Conservation (phyloP, 176 grass and related monocot species). For the Eleusine coracana region DNA sequence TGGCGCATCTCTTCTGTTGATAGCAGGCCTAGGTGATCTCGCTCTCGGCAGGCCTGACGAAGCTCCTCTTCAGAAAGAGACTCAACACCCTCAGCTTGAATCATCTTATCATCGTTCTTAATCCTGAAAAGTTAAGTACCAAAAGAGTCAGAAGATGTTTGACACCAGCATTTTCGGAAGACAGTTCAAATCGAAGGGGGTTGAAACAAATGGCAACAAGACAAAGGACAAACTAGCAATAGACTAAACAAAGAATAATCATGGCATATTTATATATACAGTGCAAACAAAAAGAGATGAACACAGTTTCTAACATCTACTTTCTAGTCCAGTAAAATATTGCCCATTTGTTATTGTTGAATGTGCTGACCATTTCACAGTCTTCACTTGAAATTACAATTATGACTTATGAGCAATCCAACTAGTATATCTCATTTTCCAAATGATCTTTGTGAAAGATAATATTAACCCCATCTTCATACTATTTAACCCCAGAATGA, state of each 20-base stretch:
- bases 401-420: not conserved
- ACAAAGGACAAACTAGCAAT: slow-evolving; percentile 20
- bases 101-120: slow-evolving; percentile 96
- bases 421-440: not conserved
- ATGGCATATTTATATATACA: not conserved
- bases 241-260: slow-evolving; percentile 13
- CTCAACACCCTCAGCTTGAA: slow-evolving; percentile 93
- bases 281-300: not conserved
- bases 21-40: slow-evolving; percentile 83
- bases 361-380: not conserved
- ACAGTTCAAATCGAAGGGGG: slow-evolving; percentile 7
- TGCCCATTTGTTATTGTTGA: slow-evolving; percentile 15
- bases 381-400: slow-evolving; percentile 21
- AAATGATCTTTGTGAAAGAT: slow-evolving; percentile 18
- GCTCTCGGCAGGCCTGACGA: slow-evolving; percentile 89
- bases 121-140: slow-evolving; percentile 59
- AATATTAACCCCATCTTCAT: not conserved
- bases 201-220: slow-evolving; percentile 10
- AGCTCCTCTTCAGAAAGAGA: slow-evolving; percentile 99
- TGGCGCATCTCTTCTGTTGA: slow-evolving; percentile 94
- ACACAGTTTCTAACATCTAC: slow-evolving; percentile 20
- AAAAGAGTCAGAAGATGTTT: slow-evolving; percentile 6
- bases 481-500: not conserved
- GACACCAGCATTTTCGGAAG: not conserved
- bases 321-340: slow-evolving; percentile 16